phyloP scores from a whole-genome alignment of 2,329 filamentous ascomycete species.

The Dichotomopilus funicola region DNA sequence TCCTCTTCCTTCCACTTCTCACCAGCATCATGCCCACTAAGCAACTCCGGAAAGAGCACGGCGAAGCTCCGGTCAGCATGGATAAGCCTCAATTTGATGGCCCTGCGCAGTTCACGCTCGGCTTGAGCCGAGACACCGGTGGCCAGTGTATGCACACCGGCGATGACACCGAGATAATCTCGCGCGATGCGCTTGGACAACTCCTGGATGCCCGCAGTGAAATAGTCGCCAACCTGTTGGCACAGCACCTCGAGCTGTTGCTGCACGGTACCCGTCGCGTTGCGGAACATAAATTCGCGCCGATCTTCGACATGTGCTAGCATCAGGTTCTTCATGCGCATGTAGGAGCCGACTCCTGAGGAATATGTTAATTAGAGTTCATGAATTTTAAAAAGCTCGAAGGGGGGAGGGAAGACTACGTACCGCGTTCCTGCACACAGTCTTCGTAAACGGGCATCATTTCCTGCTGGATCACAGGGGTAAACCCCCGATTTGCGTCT shows the following conservation, averaged over 20 bases:
- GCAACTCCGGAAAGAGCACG: not conserved
- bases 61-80: constrained; percentile 10
- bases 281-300: constrained; percentile 19
- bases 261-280: constrained; percentile 19
- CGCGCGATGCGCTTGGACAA: constrained; percentile 5
- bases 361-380: not conserved
- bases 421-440: constrained; percentile 18
- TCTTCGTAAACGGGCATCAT: constrained; percentile 22
- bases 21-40: not conserved
- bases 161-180: constrained; percentile 19
- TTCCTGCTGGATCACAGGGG: constrained; percentile 18
- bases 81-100: constrained; percentile 9
- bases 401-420: not conserved
- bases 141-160: constrained; percentile 6
- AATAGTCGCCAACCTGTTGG: not conserved
- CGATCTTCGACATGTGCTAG: constrained; percentile 16
- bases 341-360: constrained; percentile 20
- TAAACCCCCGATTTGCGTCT: constrained; percentile 23
- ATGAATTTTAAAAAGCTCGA: not conserved
- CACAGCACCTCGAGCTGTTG: constrained; percentile 18
- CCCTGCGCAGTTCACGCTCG: constrained; percentile 17
- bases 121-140: constrained; percentile 4
- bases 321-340: constrained; percentile 26
- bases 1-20: not conserved
- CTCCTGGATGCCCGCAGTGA: constrained; percentile 10